Base-by-base conservation (phyloP, 306 rosid species). In the Rosa lucieae region DNA sequence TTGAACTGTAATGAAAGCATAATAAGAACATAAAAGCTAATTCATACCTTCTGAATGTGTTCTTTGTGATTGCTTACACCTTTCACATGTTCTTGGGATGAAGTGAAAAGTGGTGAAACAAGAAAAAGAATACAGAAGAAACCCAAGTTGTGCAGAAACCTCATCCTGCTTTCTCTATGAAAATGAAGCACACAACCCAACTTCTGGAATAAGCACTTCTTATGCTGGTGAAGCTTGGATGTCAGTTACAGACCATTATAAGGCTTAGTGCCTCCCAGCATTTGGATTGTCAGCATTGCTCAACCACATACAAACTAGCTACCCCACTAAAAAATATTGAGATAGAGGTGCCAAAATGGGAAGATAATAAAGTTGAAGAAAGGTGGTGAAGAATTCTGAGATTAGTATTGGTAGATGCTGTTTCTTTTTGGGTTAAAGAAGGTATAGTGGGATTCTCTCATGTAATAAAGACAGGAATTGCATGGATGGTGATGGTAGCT, bases 31-130 rank as follows among this genome's bases (percentile, higher is more conserved):
- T 65, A 5, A 26, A 65, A 56, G 61, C 43, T 17, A 77, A 53
- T 18, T 13, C 46, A 35, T 78, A 93, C 97, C 94, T 92, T 78
- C 12, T 79, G 77, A 77, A 15, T 69, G 79, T 70, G 62, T 39
- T 86, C 82, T 63, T 82, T 78, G 29, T 81, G 74, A 23, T 51
- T 81, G 71, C 67, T 73, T 66, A 10, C 63, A 52, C 68, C 72
- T 59, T 89, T 76, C 12, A 48, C 40, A 53, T 66, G 83, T 56
- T 85, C 89, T 66, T 83, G 90, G 14, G 97, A 89, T 67, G 93
- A 86, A 47, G 72, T 67, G 62, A 82, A 79, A 55, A 79, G 71
- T 23, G 84, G 80, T 5, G 83, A 77, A 71, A 83, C 62, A 79
- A 86, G 44, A 78, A 89, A 32, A 89, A 77, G 86, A 70, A 90